Evolutionary conservation across 148 eudicot species (phyloP).

Genomic region (Persicaria tinctoria): DNA sequence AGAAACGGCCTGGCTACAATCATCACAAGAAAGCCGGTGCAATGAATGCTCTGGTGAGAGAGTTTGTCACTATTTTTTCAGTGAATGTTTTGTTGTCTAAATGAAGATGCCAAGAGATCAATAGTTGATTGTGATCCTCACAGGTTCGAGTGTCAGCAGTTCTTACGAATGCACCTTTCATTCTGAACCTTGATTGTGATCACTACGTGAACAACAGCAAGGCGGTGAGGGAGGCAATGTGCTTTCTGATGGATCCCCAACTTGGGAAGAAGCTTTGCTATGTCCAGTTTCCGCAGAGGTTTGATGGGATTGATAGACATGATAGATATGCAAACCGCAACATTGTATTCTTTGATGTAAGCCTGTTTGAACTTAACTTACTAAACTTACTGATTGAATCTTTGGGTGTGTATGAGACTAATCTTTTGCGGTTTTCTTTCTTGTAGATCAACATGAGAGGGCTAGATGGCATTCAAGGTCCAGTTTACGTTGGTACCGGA

Average conservation of each 20-base stretch:
- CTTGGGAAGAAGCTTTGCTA: slow-evolving; percentile 92
- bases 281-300: slow-evolving; percentile 94
- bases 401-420: background rate
- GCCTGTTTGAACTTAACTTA: slow-evolving; percentile 13
- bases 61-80: background rate
- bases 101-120: background rate
- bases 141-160: slow-evolving; percentile 74
- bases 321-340: slow-evolving; percentile 97
- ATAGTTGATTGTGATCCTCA: background rate
- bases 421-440: background rate
- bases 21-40: slow-evolving; percentile 99
- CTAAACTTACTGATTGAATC: background rate
- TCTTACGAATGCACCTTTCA: slow-evolving; percentile 87
- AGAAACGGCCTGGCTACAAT: slow-evolving; percentile 89
- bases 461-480: slow-evolving; percentile 96
- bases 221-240: slow-evolving; percentile 27
- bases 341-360: slow-evolving; percentile 92
- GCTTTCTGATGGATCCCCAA: slow-evolving; percentile 97
- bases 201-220: slow-evolving; percentile 95
- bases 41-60: slow-evolving; percentile 70
- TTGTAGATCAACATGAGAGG: slow-evolving; percentile 93
- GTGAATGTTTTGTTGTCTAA: background rate
- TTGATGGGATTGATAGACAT: slow-evolving; percentile 87
- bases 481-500: slow-evolving; percentile 95
- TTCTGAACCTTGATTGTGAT: slow-evolving; percentile 93